A percentile compares a stretch with the other conserved stretches of the same genome.
phyloP scores from a whole-genome alignment of 176 grass and related monocot genomes.

The Rhynchospora breviuscula region DNA sequence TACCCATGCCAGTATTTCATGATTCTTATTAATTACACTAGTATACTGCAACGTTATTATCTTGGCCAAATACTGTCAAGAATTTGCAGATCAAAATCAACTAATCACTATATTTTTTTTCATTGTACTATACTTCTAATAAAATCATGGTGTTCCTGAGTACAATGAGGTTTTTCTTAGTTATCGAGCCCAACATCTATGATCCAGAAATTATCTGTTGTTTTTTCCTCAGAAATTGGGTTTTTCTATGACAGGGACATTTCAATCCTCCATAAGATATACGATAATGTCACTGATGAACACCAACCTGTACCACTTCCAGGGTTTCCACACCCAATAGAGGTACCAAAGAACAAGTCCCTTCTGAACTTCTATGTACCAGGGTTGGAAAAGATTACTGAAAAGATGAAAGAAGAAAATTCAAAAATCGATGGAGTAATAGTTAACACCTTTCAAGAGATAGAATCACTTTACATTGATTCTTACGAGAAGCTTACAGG shows the following conservation, averaged over 20 bases:
- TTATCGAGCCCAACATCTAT: too few species aligned
- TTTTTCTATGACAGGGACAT: background rate
- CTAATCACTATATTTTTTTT: too few species aligned
- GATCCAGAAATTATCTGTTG: background rate
- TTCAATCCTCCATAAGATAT: background rate
- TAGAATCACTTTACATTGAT: too few species aligned
- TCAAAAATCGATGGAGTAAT: slow-evolving; percentile 1
- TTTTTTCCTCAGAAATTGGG: background rate
- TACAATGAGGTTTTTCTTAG: too few species aligned
- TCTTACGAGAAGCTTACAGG: slow-evolving; percentile 18
- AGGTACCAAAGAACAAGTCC: background rate
- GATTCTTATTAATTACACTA: too few species aligned
- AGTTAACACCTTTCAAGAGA: background rate
- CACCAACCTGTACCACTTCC: background rate
- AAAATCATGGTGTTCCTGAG: too few species aligned
- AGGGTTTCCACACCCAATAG: slow-evolving; percentile 13
- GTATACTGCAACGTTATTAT: too few species aligned
- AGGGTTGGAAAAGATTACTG: background rate
- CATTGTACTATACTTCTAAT: too few species aligned
- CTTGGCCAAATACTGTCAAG: too few species aligned
- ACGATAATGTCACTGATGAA: background rate
- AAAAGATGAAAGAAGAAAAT: background rate
- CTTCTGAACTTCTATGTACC: background rate
- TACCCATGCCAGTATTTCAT: too few species aligned
- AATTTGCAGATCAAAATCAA: too few species aligned